These are phyloP conservation scores for Fusarium xyrophilum DNA, from an alignment of 2,329 filamentous ascomycete species.

Conservation along the genomic window DNA sequence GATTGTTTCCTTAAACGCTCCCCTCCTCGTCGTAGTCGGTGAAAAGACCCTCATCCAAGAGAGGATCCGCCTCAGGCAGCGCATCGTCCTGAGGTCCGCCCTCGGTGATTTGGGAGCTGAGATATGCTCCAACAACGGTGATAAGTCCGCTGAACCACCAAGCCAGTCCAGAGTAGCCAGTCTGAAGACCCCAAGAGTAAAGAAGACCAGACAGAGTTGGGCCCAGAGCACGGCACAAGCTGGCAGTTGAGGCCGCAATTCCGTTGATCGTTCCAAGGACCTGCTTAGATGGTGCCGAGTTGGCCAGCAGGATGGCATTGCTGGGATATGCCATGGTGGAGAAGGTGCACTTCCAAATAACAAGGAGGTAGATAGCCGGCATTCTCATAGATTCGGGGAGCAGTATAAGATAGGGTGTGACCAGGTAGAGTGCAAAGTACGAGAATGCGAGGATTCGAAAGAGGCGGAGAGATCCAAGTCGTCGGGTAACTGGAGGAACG, in stretches of 20 bases:
- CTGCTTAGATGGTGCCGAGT: constrained; percentile 82
- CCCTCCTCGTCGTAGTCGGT: constrained; percentile 46
- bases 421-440: constrained; percentile 88
- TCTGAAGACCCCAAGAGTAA: constrained; percentile 78
- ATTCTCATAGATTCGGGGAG: constrained; percentile 76
- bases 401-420: constrained; percentile 87
- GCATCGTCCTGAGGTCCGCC: constrained; percentile 56
- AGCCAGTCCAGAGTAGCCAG: constrained; percentile 84
- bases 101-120: constrained; percentile 79
- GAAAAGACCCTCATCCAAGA: constrained; percentile 44
- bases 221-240: constrained; percentile 84
- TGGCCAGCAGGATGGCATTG: constrained; percentile 86
- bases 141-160: constrained; percentile 92
- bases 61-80: constrained; percentile 49
- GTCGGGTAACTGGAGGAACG: constrained; percentile 78
- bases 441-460: constrained; percentile 82
- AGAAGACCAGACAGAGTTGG: constrained; percentile 87
- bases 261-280: constrained; percentile 94
- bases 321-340: constrained; percentile 91
- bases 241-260: constrained; percentile 88
- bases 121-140: constrained; percentile 74
- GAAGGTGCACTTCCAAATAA: constrained; percentile 93
- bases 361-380: constrained; percentile 75
- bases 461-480: constrained; percentile 78
- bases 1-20: constrained; percentile 37